A percentile compares a stretch with the other conserved stretches of the same genome.
Evolutionary conservation across 2,329 filamentous ascomycete species (phyloP).

Genomic region (Samsoniella hepiali): DNA sequence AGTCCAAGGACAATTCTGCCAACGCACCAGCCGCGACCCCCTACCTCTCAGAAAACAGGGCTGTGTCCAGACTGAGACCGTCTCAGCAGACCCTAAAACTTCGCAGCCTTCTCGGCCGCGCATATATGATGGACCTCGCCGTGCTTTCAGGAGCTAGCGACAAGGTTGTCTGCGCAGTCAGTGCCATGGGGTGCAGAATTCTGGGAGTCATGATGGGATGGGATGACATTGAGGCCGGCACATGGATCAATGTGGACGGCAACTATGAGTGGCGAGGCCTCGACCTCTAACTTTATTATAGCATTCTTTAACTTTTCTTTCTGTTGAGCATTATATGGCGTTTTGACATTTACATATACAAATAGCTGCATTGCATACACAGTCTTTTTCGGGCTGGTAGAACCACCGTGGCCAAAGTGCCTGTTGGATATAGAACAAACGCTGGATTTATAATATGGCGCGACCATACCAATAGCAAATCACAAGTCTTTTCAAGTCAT

Average conservation of each 20-base stretch:
- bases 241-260: constrained; percentile 80
- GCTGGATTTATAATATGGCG: neutral
- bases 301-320: constrained; percentile 8
- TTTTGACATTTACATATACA: constrained; percentile 11
- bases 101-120: constrained; percentile 71
- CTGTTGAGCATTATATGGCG: constrained; percentile 20
- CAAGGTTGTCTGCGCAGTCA: constrained; percentile 72
- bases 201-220: constrained; percentile 85
- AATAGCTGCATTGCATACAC: neutral
- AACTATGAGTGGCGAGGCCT: constrained; percentile 53
- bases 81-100: constrained; percentile 59
- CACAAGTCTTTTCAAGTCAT: neutral
- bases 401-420: neutral
- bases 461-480: neutral
- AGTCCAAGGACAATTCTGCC: constrained; percentile 41
- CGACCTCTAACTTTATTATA: constrained; percentile 35
- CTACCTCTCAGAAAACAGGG: constrained; percentile 24
- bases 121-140: constrained; percentile 76
- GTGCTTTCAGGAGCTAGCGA: constrained; percentile 68
- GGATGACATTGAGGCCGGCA: constrained; percentile 60
- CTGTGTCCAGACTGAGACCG: constrained; percentile 32
- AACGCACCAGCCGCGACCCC: constrained; percentile 31
- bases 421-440: neutral
- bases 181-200: constrained; percentile 67
- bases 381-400: neutral